Conservation (phyloP, 2,329 filamentous ascomycete genomes). For the Pseudogymnoascus verrucosus region DNA sequence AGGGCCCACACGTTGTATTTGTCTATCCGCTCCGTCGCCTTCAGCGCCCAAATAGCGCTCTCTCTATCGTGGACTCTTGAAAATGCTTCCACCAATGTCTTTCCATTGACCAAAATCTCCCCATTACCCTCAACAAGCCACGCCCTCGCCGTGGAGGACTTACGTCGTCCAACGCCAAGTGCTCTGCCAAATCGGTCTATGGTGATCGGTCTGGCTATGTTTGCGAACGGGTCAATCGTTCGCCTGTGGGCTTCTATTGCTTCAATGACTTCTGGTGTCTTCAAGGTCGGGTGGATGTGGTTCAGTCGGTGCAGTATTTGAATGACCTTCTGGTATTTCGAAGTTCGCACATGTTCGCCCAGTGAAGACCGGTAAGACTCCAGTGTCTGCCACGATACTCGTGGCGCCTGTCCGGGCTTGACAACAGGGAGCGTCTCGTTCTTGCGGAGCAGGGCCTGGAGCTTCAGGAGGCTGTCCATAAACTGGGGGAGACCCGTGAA, state of each 20-base stretch:
- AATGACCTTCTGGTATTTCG: constrained; percentile 72
- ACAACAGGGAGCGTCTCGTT: constrained; percentile 67
- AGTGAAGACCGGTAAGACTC: constrained; percentile 64
- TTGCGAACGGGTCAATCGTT: constrained; percentile 62
- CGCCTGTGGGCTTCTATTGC: constrained; percentile 66
- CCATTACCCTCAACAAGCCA: constrained; percentile 90
- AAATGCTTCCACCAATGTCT: constrained; percentile 73
- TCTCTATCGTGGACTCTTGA: constrained; percentile 87
- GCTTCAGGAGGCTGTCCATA: constrained; percentile 71
- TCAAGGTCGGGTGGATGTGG: constrained; percentile 70
- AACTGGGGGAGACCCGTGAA: constrained; percentile 82
- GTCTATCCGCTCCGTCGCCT: constrained; percentile 72
- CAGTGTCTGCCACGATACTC: constrained; percentile 73
- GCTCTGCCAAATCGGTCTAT: constrained; percentile 74
- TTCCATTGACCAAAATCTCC: constrained; percentile 83
- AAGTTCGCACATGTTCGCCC: constrained; percentile 64
- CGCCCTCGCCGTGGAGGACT: constrained; percentile 76
- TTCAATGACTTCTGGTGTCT: constrained; percentile 59
- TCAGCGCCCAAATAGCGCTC: constrained; percentile 86
- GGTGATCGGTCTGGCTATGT: constrained; percentile 51
- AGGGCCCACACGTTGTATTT: constrained; percentile 96
- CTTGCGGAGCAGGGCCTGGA: constrained; percentile 64
- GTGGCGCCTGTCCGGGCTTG: constrained; percentile 56
- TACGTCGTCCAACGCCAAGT: constrained; percentile 74
- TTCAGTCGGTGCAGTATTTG: constrained; percentile 72